Evolutionary conservation across 352 stramenopile genomes (phyloP).

Genomic region (Globisporangium iwayamae): DNA sequence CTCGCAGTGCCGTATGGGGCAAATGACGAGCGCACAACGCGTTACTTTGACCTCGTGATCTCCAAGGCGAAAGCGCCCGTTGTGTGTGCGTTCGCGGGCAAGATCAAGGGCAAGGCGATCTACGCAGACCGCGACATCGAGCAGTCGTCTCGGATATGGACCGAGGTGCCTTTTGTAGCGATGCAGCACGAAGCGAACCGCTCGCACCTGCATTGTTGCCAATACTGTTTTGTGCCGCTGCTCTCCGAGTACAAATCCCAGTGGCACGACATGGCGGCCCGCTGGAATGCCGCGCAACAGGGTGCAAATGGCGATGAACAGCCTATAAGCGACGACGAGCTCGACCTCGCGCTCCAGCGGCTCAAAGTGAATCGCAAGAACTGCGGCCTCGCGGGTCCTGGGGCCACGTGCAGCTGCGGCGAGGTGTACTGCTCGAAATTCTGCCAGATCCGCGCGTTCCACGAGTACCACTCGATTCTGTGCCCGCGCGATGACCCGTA

Average conservation of each 20-base stretch:
- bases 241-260: constrained; percentile 42
- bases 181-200: constrained; percentile 67
- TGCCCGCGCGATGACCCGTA: constrained; percentile 61
- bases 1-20: constrained; percentile 54
- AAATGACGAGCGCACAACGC: constrained; percentile 39
- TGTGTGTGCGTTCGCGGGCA: constrained; percentile 48
- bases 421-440: constrained; percentile 84
- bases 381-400: constrained; percentile 42
- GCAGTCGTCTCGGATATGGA: constrained; percentile 54
- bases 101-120: constrained; percentile 71
- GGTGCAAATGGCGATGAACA: background rate
- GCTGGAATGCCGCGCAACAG: constrained; percentile 14
- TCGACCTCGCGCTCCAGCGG: constrained; percentile 41
- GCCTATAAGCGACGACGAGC: constrained; percentile 21
- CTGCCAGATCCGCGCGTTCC: constrained; percentile 62
- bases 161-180: constrained; percentile 61
- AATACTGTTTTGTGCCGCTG: constrained; percentile 72
- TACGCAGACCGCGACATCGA: constrained; percentile 52
- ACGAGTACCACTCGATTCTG: constrained; percentile 75
- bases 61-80: constrained; percentile 60
- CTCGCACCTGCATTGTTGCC: constrained; percentile 38
- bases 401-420: constrained; percentile 52
- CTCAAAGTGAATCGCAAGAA: constrained; percentile 41
- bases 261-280: constrained; percentile 43
- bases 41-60: constrained; percentile 65